A percentile compares a stretch with the other conserved stretches of the same genome.
These are phyloP conservation scores for Agrocybe chaxingu DNA, from an alignment of 768 basidiomycete species.

Conservation along the genomic window DNA sequence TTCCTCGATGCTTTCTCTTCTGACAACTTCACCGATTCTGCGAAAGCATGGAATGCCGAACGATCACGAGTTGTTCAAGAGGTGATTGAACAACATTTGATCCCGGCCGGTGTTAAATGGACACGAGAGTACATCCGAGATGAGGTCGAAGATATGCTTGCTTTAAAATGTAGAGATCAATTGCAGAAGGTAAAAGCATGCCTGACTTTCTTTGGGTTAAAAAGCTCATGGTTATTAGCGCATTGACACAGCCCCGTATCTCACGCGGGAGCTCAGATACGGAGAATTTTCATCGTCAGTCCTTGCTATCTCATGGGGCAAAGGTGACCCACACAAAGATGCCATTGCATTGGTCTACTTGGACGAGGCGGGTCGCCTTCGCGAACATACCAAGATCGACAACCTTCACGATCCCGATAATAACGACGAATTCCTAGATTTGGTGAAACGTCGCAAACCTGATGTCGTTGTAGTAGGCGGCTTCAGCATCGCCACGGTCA, in stretches of 20 bases:
- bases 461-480: constrained; percentile 90
- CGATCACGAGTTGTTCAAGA: constrained; percentile 76
- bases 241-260: constrained; percentile 78
- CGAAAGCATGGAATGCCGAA: constrained; percentile 89
- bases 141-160: constrained; percentile 85
- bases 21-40: constrained; percentile 79
- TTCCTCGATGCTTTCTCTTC: constrained; percentile 83
- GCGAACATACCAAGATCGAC: constrained; percentile 88
- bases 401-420: constrained; percentile 73
- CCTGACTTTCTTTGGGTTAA: neutral
- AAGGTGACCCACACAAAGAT: constrained; percentile 91
- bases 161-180: constrained; percentile 59
- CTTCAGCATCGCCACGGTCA: constrained; percentile 77
- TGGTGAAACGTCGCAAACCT: constrained; percentile 80
- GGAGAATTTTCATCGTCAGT: constrained; percentile 77
- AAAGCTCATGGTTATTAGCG: constrained; percentile 44
- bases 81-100: constrained; percentile 74
- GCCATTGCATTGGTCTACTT: constrained; percentile 81
- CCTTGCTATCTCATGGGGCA: constrained; percentile 90
- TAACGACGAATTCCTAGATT: constrained; percentile 71
- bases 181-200: constrained; percentile 63
- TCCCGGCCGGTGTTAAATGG: constrained; percentile 87
- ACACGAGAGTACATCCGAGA: constrained; percentile 83
- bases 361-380: constrained; percentile 84
- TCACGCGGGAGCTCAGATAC: constrained; percentile 54